Conservation (phyloP, 164 flowering plant species). For the Vitis cinerea region DNA sequence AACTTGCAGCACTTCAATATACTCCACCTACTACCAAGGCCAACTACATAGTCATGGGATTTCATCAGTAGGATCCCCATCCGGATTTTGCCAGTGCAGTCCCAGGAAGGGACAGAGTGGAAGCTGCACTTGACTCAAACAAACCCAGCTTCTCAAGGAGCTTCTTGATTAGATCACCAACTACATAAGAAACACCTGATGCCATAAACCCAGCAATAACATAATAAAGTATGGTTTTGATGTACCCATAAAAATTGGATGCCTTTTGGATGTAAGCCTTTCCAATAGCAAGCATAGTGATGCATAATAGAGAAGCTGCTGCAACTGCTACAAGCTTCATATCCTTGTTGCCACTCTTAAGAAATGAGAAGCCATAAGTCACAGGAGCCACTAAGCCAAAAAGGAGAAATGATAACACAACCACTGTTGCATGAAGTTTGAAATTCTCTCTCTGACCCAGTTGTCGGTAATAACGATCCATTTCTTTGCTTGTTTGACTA, state of each 20-base stretch:
- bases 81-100: not conserved
- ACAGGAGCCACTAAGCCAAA: slow-evolving; percentile 36
- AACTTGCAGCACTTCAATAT: too few relatives aligned
- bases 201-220: slow-evolving; percentile 27
- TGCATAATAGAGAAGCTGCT: slow-evolving; percentile 45
- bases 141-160: slow-evolving; percentile 35
- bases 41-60: too few relatives aligned
- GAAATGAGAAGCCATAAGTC: slow-evolving; percentile 39
- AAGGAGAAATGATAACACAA: slow-evolving; percentile 14
- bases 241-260: slow-evolving; percentile 24
- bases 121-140: slow-evolving; percentile 24
- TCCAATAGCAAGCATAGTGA: slow-evolving; percentile 39
- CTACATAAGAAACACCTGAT: slow-evolving; percentile 44
- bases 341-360: slow-evolving; percentile 33
- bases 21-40: too few relatives aligned
- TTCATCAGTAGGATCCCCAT: slow-evolving; percentile 28
- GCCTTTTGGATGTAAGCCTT: slow-evolving; percentile 41
- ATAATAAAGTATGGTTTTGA: slow-evolving; percentile 34
- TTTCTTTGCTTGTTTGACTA: not conserved
- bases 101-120: not conserved
- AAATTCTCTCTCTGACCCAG: not conserved
- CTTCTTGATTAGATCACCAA: slow-evolving; percentile 32
- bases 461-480: not conserved
- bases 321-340: slow-evolving; percentile 42
- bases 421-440: not conserved